Percentiles rank a stretch among this genome's conserved stretches.
Evolutionary conservation across 2,329 filamentous ascomycete genomes (phyloP).

Genomic region (Monosporascus sp.): DNA sequence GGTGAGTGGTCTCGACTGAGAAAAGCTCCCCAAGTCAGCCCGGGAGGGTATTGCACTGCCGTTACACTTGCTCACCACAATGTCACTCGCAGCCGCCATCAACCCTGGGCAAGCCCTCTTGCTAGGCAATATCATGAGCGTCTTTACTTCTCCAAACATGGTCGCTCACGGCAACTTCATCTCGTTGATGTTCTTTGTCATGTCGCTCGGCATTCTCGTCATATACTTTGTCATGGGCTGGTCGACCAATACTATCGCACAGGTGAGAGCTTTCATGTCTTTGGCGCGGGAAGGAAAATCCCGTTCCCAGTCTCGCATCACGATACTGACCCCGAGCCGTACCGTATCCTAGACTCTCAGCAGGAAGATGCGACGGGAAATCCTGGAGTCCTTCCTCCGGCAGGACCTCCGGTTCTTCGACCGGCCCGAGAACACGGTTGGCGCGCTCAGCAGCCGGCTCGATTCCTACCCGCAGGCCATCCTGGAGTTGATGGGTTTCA

Average conservation of each 20-base stretch:
- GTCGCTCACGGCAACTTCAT: slow-evolving; percentile 32
- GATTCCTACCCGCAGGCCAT: slow-evolving; percentile 33
- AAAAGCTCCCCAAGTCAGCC: too few species aligned
- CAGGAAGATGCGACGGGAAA: slow-evolving; percentile 21
- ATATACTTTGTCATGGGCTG: slow-evolving; percentile 33
- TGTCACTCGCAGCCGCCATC: slow-evolving; percentile 33
- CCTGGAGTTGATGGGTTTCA: slow-evolving; percentile 40
- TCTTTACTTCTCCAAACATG: slow-evolving; percentile 31
- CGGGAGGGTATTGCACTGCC: background rate
- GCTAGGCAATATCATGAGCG: slow-evolving; percentile 28
- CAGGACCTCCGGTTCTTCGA: slow-evolving; percentile 40
- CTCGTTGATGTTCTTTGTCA: slow-evolving; percentile 38
- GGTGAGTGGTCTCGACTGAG: too few species aligned
- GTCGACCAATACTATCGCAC: slow-evolving; percentile 22
- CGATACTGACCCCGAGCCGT: too few species aligned
- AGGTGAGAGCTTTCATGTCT: slow-evolving; percentile 21
- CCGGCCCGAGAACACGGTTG: slow-evolving; percentile 25
- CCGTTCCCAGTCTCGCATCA: too few species aligned
- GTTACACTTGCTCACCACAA: too few species aligned
- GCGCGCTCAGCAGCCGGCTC: slow-evolving; percentile 27
- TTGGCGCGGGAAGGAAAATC: too few species aligned
- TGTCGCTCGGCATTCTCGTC: slow-evolving; percentile 29
- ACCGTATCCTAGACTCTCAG: slow-evolving; percentile 28
- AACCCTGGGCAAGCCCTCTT: slow-evolving; percentile 43
- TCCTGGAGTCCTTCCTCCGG: slow-evolving; percentile 23